Base-by-base conservation (phyloP, 345 rosid species). In the Eucalyptus globulus region DNA sequence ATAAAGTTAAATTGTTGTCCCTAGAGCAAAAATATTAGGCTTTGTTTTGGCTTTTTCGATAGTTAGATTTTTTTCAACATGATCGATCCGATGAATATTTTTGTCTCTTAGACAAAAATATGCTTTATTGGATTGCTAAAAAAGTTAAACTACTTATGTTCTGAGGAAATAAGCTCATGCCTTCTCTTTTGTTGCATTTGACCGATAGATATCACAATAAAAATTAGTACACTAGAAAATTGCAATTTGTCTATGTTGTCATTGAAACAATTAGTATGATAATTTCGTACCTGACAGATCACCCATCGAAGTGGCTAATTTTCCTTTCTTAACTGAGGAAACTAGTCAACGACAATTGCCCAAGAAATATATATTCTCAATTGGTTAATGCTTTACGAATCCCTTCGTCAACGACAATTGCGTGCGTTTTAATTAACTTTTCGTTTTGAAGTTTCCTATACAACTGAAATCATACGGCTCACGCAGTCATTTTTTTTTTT, bases 201-300 rank as follows among this genome's bases (percentile, higher is more conserved):
- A 37, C 14, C 7, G 2, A 6, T 65, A 14, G 37, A 19, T 37
- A 7, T 72, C 45, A 10, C 8, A 14, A 37, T 72, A 72, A 37
- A 72, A 72, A 19, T 37, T 43, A 37, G 3, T 6, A 4, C 8
- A 21, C 2, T 21, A 37, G 27, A 72, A 72, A 72, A 37, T 72
- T 37, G 14, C 45, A 72, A 37, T 72, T 19, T 72, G 22, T 10
- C 27, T 72, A 72, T 2, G 8, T 72, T 44, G 8, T 24, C 27
- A n/a, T n/a, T 14, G 8, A 37, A 21, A 10, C 1, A 3, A n/a
- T 8, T 8, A n/a, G 8, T n/a, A n/a, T n/a, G 37, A n/a, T 14
- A n/a, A n/a, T 65, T 65, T n/a, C 40, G 40, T 37, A 37, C 40
- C 40, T 37, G 40, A 37, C 40, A 29, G 14, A 29, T 62, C 69